A percentile compares a stretch with the other conserved stretches of the same genome.
These are phyloP conservation scores for Saccharomycopsis fibuligera DNA, from an alignment of 805 yeast genomes.

Conservation along the genomic window DNA sequence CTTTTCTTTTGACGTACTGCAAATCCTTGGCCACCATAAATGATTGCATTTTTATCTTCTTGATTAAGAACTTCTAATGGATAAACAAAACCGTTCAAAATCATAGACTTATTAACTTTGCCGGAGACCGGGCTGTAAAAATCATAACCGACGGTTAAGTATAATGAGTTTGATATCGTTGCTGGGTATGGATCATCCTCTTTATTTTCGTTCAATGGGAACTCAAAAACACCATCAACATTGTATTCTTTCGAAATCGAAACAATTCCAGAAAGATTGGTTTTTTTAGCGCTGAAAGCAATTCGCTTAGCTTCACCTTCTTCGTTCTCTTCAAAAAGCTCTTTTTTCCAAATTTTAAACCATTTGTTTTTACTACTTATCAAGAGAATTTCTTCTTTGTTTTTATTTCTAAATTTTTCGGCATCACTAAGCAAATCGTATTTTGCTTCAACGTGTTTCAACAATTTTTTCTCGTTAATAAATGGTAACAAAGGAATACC, in stretches of 20 bases:
- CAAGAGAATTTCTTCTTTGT: constrained; percentile 62
- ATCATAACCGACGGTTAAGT: constrained; percentile 30
- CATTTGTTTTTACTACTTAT: constrained; percentile 56
- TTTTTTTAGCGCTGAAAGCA: constrained; percentile 22
- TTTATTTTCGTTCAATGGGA: constrained; percentile 39
- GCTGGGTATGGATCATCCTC: constrained; percentile 35
- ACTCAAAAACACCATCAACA: constrained; percentile 32
- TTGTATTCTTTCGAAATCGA: constrained; percentile 29
- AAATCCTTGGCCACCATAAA: constrained; percentile 36
- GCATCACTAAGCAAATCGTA: constrained; percentile 58
- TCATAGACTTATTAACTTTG: constrained; percentile 60
- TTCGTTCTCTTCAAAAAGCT: constrained; percentile 29
- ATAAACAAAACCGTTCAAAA: constrained; percentile 71
- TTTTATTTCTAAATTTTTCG: constrained; percentile 65
- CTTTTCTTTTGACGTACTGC: constrained; percentile 27
- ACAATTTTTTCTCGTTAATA: constrained; percentile 73
- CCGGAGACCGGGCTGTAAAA: constrained; percentile 49
- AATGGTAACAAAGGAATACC: constrained; percentile 88
- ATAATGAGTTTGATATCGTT: constrained; percentile 34
- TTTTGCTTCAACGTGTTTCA: constrained; percentile 57
- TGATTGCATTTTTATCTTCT: constrained; percentile 60
- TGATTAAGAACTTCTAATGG: constrained; percentile 54
- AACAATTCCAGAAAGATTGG: constrained; percentile 31
- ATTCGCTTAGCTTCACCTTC: constrained; percentile 18
- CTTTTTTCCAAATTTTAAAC: constrained; percentile 27